Conservation (phyloP, 2,329 filamentous ascomycete genomes). For the Monilinia fructicola region DNA sequence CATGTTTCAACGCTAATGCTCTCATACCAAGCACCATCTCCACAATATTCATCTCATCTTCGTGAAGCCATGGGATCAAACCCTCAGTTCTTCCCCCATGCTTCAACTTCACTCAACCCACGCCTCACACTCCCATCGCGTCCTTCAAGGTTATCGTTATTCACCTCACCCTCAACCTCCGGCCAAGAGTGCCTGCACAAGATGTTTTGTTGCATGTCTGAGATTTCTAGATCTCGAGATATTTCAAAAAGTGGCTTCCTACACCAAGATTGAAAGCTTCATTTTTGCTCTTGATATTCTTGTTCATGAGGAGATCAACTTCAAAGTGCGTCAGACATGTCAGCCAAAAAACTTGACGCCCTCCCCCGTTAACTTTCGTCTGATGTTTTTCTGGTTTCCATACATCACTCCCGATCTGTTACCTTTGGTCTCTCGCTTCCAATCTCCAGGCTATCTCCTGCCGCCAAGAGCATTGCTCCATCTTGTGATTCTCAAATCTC, state of each 20-base stretch:
- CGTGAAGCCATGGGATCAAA: background rate
- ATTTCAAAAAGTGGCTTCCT: background rate
- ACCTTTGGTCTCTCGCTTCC: background rate
- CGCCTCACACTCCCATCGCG: background rate
- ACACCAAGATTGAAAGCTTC: background rate
- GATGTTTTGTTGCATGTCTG: background rate
- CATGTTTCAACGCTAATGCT: background rate
- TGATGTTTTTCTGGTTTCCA: background rate
- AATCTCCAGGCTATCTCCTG: background rate
- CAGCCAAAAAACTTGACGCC: background rate
- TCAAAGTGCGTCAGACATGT: background rate
- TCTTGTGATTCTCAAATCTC: background rate
- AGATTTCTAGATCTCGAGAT: background rate
- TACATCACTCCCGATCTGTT: background rate
- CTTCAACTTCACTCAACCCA: background rate
- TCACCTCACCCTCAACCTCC: background rate
- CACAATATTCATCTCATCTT: background rate
- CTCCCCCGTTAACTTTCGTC: background rate
- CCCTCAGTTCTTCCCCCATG: background rate
- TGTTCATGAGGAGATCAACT: background rate
- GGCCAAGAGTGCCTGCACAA: background rate
- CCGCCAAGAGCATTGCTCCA: background rate
- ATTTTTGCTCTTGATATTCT: background rate
- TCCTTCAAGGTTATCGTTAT: background rate
- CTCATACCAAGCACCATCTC: background rate